Evolutionary conservation across 2,329 filamentous ascomycete species (phyloP).

Genomic region (Sclerotinia glacialis): DNA sequence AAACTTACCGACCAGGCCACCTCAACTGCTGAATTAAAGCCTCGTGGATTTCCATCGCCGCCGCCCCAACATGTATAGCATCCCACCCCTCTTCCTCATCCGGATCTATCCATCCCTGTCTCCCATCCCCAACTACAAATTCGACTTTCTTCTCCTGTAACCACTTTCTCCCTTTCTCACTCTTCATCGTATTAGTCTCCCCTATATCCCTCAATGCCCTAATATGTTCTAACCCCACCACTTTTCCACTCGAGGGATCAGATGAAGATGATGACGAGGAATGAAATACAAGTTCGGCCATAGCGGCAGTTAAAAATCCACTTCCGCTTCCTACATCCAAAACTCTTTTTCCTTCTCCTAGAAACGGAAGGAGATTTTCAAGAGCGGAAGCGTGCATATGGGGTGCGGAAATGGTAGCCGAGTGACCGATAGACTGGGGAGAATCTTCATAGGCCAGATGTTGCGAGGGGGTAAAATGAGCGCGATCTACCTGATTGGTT

Average conservation of each 20-base stretch:
- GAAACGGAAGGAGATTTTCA: constrained; percentile 58
- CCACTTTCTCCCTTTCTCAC: constrained; percentile 54
- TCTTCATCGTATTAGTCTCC: constrained; percentile 63
- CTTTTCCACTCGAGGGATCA: constrained; percentile 39
- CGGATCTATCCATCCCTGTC: constrained; percentile 58
- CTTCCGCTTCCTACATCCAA: constrained; percentile 74
- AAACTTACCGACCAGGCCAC: constrained; percentile 62
- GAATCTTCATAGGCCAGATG: constrained; percentile 67
- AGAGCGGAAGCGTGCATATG: constrained; percentile 69
- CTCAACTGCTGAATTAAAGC: constrained; percentile 74
- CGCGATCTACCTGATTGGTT: constrained; percentile 71
- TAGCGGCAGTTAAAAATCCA: constrained; percentile 82
- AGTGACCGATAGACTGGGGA: constrained; percentile 65
- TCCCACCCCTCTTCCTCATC: constrained; percentile 64
- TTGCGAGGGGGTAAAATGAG: constrained; percentile 74
- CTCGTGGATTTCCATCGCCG: constrained; percentile 69
- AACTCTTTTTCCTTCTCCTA: constrained; percentile 52
- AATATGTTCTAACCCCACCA: constrained; percentile 77
- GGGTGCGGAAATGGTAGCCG: constrained; percentile 68
- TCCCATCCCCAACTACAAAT: constrained; percentile 74
- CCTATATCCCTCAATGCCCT: constrained; percentile 59
- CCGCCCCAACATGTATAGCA: constrained; percentile 92
- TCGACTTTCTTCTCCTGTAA: constrained; percentile 62
- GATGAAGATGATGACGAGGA: not conserved
- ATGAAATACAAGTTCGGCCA: constrained; percentile 59